phyloP scores from a whole-genome alignment of 495 filamentous ascomycete species.

The Daldinia concentrica region DNA sequence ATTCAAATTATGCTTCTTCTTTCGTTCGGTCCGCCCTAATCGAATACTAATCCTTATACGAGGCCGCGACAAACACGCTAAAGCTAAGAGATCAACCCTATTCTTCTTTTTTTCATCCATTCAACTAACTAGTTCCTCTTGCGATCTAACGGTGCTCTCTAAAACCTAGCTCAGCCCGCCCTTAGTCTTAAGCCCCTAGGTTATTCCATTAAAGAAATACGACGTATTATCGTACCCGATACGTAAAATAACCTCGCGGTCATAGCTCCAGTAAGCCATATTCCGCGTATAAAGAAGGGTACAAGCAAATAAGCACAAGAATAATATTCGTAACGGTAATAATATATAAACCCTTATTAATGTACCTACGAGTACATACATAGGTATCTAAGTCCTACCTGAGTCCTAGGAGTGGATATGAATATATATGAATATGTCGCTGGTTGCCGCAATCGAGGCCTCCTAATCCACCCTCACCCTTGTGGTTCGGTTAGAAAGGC shows the following conservation, averaged over 20 bases:
- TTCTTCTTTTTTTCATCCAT: not conserved
- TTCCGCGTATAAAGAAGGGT: not conserved
- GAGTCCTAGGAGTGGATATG: not conserved
- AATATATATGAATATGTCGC: not conserved
- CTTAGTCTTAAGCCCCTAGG: not conserved
- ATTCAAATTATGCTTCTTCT: too few species aligned
- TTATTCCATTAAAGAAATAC: not conserved
- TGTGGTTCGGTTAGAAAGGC: too few species aligned
- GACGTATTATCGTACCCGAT: not conserved
- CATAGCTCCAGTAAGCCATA: not conserved
- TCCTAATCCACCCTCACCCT: not conserved
- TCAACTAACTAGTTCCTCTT: not conserved
- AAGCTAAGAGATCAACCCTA: not conserved
- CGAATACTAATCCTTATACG: not conserved
- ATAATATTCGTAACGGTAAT: too few species aligned
- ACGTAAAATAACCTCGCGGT: not conserved
- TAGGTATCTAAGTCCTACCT: not conserved
- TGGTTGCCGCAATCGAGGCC: not conserved
- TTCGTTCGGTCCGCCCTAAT: too few species aligned
- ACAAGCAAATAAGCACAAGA: not conserved
- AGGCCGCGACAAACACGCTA: not conserved
- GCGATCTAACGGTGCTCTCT: not conserved
- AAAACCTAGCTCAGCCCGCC: not conserved
- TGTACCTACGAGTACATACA: too few species aligned
- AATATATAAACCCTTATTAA: too few species aligned